Percentiles rank a stretch among this genome's conserved stretches.
Conservation (phyloP, 2,329 filamentous ascomycete species). For the Epichloe amarillans region DNA sequence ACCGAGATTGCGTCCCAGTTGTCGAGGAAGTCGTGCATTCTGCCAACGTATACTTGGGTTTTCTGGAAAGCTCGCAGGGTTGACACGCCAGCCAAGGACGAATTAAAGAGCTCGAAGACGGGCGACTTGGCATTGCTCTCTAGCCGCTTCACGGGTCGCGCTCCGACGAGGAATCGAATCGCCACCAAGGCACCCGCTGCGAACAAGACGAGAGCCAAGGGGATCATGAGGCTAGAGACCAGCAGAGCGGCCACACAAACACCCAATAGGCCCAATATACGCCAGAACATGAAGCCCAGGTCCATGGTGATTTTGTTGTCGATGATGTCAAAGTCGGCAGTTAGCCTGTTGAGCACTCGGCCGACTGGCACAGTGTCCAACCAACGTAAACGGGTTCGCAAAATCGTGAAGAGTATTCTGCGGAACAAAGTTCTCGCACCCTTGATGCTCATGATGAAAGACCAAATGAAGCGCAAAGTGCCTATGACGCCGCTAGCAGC, state of each 20-base stretch:
- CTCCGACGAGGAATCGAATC: slow-evolving; percentile 51
- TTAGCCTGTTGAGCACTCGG: slow-evolving; percentile 65
- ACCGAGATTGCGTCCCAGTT: slow-evolving; percentile 51
- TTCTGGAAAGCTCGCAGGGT: slow-evolving; percentile 69
- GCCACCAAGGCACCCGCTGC: slow-evolving; percentile 44
- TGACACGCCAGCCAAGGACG: slow-evolving; percentile 55
- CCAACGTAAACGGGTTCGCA: slow-evolving; percentile 65
- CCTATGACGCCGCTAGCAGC: slow-evolving; percentile 42
- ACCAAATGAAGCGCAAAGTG: slow-evolving; percentile 47
- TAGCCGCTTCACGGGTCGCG: slow-evolving; percentile 62
- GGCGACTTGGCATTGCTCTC: slow-evolving; percentile 68
- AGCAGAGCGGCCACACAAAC: slow-evolving; percentile 55
- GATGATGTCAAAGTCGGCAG: slow-evolving; percentile 61
- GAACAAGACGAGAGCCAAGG: slow-evolving; percentile 47
- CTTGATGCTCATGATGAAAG: slow-evolving; percentile 51
- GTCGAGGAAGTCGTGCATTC: slow-evolving; percentile 60
- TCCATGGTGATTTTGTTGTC: slow-evolving; percentile 55
- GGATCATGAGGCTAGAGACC: slow-evolving; percentile 53
- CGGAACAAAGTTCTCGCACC: slow-evolving; percentile 59
- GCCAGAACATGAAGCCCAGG: slow-evolving; percentile 44
- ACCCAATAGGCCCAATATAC: slow-evolving; percentile 48
- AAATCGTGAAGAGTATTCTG: slow-evolving; percentile 50
- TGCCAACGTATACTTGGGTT: slow-evolving; percentile 48
- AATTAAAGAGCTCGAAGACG: slow-evolving; percentile 68
- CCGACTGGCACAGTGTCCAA: slow-evolving; percentile 69